Percentiles rank a stretch among this genome's conserved stretches.
phyloP scores from a whole-genome alignment of 2,329 filamentous ascomycete species.

The Fusarium coicis region DNA sequence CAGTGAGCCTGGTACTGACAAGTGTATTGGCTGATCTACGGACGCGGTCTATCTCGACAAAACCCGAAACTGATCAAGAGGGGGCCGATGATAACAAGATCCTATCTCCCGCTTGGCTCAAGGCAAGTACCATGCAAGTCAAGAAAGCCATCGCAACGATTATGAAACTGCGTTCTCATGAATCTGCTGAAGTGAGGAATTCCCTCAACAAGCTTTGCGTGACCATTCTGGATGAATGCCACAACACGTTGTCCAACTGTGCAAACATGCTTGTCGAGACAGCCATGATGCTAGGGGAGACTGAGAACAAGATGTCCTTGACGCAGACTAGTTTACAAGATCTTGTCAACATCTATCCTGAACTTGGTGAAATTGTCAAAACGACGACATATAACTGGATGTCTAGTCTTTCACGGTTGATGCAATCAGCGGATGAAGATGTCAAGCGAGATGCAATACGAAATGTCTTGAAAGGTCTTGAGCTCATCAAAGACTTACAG shows the following conservation, averaged over 20 bases:
- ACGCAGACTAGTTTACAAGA: conserved; percentile 66
- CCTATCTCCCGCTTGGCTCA: conserved; percentile 73
- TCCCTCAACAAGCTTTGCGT: conserved; percentile 79
- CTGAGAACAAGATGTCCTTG: conserved; percentile 54
- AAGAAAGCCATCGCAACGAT: conserved; percentile 84
- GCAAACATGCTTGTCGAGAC: conserved; percentile 81
- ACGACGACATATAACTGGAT: conserved; percentile 83
- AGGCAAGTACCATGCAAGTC: conserved; percentile 82
- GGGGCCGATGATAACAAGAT: conserved; percentile 48
- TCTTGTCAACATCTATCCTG: conserved; percentile 70
- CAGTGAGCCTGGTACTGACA: conserved; percentile 65
- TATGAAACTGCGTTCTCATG: conserved; percentile 77
- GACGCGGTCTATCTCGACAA: conserved; percentile 58
- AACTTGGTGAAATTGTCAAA: conserved; percentile 73
- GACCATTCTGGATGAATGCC: conserved; percentile 81
- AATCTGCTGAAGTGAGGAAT: conserved; percentile 73
- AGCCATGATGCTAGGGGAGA: conserved; percentile 73
- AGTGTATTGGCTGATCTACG: conserved; percentile 68
- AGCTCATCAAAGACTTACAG: conserved; percentile 70
- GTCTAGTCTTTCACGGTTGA: conserved; percentile 79
- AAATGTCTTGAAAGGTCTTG: conserved; percentile 80
- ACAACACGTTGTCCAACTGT: conserved; percentile 75
- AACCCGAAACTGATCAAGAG: conserved; percentile 43
- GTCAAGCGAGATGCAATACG: conserved; percentile 77
- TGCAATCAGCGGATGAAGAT: conserved; percentile 86